These are phyloP conservation scores for Aphanoascus verrucosus DNA, from an alignment of 2,329 filamentous ascomycete species.

Conservation along the genomic window DNA sequence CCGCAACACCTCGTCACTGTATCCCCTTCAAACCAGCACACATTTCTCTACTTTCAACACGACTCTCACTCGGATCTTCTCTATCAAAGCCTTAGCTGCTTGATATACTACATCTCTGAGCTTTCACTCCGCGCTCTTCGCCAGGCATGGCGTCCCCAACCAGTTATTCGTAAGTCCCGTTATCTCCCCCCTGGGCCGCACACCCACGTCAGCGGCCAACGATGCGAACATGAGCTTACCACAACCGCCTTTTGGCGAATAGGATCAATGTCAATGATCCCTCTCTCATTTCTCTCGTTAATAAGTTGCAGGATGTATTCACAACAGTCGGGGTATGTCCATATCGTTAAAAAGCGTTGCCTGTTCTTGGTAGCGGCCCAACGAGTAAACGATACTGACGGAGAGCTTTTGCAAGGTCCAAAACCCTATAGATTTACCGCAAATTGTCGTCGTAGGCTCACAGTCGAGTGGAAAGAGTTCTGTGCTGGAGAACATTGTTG, in stretches of 20 bases:
- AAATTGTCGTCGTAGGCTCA: slow-evolving; percentile 96
- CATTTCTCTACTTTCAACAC: not conserved
- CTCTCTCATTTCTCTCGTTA: slow-evolving; percentile 69
- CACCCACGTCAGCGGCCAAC: not conserved
- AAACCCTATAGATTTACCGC: slow-evolving; percentile 97
- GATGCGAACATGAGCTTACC: slow-evolving; percentile 18
- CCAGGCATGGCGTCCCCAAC: slow-evolving; percentile 38
- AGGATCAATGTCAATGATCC: slow-evolving; percentile 65
- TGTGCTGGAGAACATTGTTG: slow-evolving; percentile 96
- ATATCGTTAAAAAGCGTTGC: not conserved
- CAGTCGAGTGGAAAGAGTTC: slow-evolving; percentile 99
- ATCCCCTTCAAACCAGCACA: not conserved
- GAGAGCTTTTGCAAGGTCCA: slow-evolving; percentile 54
- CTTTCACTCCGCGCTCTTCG: slow-evolving; percentile 15
- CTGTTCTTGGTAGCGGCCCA: not conserved
- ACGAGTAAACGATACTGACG: slow-evolving; percentile 17
- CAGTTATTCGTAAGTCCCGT: slow-evolving; percentile 35
- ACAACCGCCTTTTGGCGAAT: slow-evolving; percentile 14
- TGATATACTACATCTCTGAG: not conserved
- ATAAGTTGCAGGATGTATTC: slow-evolving; percentile 99
- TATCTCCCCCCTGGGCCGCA: not conserved
- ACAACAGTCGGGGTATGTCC: slow-evolving; percentile 69
- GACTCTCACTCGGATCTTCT: not conserved
- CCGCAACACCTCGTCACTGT: not conserved
- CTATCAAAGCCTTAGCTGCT: not conserved